Evolutionary conservation across 257 asterid species (phyloP), one percentile per base, ranked within the genome.

Genomic region (Solanum rostratum): DNA sequence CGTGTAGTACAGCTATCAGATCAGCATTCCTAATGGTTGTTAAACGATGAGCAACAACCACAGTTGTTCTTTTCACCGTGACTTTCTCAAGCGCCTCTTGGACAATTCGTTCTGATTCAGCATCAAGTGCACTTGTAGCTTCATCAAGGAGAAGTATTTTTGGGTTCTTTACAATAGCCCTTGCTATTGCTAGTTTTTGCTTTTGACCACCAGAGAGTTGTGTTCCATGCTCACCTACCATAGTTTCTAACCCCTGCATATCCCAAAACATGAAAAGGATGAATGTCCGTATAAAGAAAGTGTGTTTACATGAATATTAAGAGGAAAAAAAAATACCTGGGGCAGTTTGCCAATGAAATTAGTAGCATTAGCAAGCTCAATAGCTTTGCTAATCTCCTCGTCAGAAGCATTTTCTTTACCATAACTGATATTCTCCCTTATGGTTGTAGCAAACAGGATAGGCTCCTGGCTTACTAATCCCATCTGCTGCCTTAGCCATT

Each of bases 381-480:
- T 79, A 27, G 88, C 88, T 19, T 22, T 14, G 9, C 5, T 29
- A 19, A 88, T 88, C 57, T 86, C 89, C 41, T 69, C 85, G 19
- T 82, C 82, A 10, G 89, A 68, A 69, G 89, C 89, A 41, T 69
- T 71, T 59, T 68, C 84, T 63, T 84, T 88, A 22, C 88, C 91
- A 82, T 86, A 86, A 24, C 68, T 37, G 73, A 88, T 86, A 59
- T 88, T 88, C 60, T 86, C 89, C 60, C 69, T 52, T 55, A 84
- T 84, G 68, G 88, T 81, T 33, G 89, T 79, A 0, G 87, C 86
- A 71, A 88, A 86, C 70, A 88, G 62, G 8, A 88, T 54, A 14
- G 91, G 91, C 46, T 88, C 91, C 79, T 88, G 88, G 43, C 89
- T 83, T 37, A 88, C 91, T n/a, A 88, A 59, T 41, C 91, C 91